Conservation (phyloP, 2,329 filamentous ascomycete genomes). For the Stemphylium vesicarium region DNA sequence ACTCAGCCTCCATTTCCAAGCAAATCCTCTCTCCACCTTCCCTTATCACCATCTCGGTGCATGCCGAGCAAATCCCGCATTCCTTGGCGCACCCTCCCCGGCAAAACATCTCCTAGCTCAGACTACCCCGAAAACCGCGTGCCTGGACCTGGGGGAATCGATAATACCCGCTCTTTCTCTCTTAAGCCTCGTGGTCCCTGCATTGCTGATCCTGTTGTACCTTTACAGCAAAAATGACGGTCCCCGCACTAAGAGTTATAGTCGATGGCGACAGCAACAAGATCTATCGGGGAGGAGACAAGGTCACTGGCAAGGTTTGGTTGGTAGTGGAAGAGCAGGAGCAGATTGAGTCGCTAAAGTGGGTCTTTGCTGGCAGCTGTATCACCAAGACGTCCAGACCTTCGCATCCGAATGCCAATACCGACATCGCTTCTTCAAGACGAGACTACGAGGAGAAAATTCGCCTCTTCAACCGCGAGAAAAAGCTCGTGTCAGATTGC, state of each 20-base stretch:
- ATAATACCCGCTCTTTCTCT: constrained; percentile 5
- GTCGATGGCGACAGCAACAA: constrained; percentile 40
- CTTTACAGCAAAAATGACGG: constrained; percentile 31
- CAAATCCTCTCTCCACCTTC: constrained; percentile 25
- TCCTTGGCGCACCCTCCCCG: constrained; percentile 37
- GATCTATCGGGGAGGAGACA: constrained; percentile 41
- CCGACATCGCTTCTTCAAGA: constrained; percentile 19
- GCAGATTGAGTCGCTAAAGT: constrained; percentile 34
- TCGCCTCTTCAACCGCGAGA: constrained; percentile 39
- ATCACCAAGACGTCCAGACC: constrained; percentile 42
- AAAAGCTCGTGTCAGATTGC: constrained; percentile 25
- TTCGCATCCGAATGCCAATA: constrained; percentile 25
- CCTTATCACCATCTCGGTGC: constrained; percentile 30
- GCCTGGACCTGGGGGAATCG: constrained; percentile 29
- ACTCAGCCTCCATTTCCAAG: constrained; percentile 27
- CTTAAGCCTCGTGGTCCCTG: constrained; percentile 38
- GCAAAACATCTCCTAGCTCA: constrained; percentile 41
- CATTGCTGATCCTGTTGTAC: constrained; percentile 25
- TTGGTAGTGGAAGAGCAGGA: constrained; percentile 36
- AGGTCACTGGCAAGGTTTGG: constrained; percentile 43
- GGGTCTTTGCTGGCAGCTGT: constrained; percentile 42
- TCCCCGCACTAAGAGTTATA: constrained; percentile 35
- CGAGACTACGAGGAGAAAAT: constrained; percentile 38
- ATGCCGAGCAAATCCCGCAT: constrained; percentile 36
- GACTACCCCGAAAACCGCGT: constrained; percentile 36